Percentiles rank a stretch among this genome's conserved stretches.
These are phyloP conservation scores for Ogataea angusta DNA, from an alignment of 805 yeast genomes.

Conservation along the genomic window DNA sequence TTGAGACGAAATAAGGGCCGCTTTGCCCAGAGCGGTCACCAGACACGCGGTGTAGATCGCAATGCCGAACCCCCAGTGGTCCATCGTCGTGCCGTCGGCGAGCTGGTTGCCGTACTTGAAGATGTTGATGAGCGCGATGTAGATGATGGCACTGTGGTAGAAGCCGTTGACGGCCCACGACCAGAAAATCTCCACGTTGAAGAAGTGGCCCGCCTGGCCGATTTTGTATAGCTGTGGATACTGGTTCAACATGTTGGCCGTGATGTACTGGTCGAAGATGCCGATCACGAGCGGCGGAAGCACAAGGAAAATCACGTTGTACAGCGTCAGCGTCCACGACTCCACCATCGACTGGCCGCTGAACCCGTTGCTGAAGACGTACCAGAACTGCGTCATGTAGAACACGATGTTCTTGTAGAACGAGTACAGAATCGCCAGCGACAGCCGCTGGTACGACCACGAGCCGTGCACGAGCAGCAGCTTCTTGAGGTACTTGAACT, in stretches of 20 bases:
- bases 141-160: constrained; percentile 85
- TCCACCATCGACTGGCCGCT: constrained; percentile 96
- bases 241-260: constrained; percentile 81
- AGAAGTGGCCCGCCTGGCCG: constrained; percentile 85
- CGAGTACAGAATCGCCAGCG: constrained; percentile 88
- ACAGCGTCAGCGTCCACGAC: constrained; percentile 96
- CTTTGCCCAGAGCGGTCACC: constrained; percentile 88
- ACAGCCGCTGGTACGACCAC: constrained; percentile 95
- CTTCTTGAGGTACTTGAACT: constrained; percentile 81
- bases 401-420: constrained; percentile 94
- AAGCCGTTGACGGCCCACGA: constrained; percentile 96
- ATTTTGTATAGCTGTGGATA: constrained; percentile 91
- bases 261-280: constrained; percentile 93
- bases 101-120: constrained; percentile 66
- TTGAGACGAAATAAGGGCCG: constrained; percentile 83
- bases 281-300: constrained; percentile 96
- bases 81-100: constrained; percentile 65
- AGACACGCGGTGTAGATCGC: constrained; percentile 84
- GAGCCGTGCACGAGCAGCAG: constrained; percentile 90
- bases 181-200: constrained; percentile 92
- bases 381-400: constrained; percentile 99
- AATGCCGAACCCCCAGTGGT: constrained; percentile 95
- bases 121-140: constrained; percentile 65
- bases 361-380: constrained; percentile 84
- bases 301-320: constrained; percentile 91